These are phyloP conservation scores for Cantharellus anzutake DNA, from an alignment of 768 basidiomycete genomes.

Conservation along the genomic window DNA sequence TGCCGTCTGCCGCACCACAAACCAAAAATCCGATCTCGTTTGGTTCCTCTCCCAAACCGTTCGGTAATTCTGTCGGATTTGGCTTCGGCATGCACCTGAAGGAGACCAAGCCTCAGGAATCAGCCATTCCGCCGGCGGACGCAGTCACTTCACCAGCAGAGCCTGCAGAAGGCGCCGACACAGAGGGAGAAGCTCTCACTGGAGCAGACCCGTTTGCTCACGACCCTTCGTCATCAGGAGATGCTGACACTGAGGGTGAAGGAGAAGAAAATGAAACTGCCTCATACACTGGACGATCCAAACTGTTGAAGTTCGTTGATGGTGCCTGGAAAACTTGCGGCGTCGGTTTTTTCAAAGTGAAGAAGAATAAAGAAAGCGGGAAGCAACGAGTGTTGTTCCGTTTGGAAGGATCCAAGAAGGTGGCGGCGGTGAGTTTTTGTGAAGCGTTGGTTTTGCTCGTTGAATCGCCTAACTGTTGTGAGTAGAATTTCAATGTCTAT, in stretches of 20 bases:
- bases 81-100: constrained; percentile 4
- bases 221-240: neutral
- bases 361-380: constrained; percentile 6
- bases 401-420: neutral
- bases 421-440: constrained; percentile 1
- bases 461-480: neutral
- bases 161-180: neutral
- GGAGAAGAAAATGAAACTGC: constrained; percentile 7
- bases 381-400: constrained; percentile 5
- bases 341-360: constrained; percentile 6
- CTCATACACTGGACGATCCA: neutral
- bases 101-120: neutral
- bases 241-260: constrained; percentile 2
- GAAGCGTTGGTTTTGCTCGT: neutral
- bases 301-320: constrained; percentile 4
- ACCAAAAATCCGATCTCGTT: neutral
- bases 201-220: neutral
- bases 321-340: constrained; percentile 2
- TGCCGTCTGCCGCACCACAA: too few species aligned
- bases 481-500: neutral
- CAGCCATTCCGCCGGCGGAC: neutral
- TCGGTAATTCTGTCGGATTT: constrained; percentile 8
- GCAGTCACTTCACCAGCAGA: neutral
- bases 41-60: neutral
- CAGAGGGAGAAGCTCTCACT: neutral